Percentiles rank a stretch among this genome's conserved stretches.
Conservation (phyloP, 2,329 filamentous ascomycete genomes). For the Rhinocladiella mackenziei region DNA sequence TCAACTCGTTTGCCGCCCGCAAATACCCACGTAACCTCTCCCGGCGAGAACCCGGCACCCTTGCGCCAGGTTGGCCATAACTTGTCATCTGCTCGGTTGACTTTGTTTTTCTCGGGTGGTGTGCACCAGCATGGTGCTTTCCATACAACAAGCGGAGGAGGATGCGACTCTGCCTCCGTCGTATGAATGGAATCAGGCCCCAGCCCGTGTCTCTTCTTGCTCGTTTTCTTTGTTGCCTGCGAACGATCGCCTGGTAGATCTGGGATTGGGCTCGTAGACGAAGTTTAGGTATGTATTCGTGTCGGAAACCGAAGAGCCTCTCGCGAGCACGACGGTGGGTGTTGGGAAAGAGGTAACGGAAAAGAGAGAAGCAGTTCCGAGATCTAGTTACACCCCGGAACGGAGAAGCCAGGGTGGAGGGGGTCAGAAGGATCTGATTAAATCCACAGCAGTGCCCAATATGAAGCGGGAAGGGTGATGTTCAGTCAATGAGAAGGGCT, state of each 20-base stretch:
- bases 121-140: conserved; percentile 26
- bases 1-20: conserved; percentile 66
- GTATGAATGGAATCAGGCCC: conserved; percentile 43
- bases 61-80: conserved; percentile 32
- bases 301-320: conserved; percentile 64
- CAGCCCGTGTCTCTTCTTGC: conserved; percentile 48
- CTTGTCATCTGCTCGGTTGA: conserved; percentile 26
- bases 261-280: conserved; percentile 69
- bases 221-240: conserved; percentile 56
- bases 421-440: not conserved
- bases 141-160: conserved; percentile 33
- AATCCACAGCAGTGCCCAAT: not conserved
- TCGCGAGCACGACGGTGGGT: conserved; percentile 61
- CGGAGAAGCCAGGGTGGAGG: conserved; percentile 19
- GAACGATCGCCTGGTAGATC: conserved; percentile 70
- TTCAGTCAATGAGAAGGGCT: no score
- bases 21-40: conserved; percentile 72
- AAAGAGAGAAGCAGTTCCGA: conserved; percentile 38
- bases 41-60: conserved; percentile 66
- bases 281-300: conserved; percentile 68
- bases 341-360: conserved; percentile 67
- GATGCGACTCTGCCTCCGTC: conserved; percentile 36
- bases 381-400: conserved; percentile 17
- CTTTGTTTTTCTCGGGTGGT: conserved; percentile 13
- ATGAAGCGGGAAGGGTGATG: not conserved